These are phyloP conservation scores for Gonium pectorale DNA, from an alignment of 139 green algal genomes.

Conservation along the genomic window DNA sequence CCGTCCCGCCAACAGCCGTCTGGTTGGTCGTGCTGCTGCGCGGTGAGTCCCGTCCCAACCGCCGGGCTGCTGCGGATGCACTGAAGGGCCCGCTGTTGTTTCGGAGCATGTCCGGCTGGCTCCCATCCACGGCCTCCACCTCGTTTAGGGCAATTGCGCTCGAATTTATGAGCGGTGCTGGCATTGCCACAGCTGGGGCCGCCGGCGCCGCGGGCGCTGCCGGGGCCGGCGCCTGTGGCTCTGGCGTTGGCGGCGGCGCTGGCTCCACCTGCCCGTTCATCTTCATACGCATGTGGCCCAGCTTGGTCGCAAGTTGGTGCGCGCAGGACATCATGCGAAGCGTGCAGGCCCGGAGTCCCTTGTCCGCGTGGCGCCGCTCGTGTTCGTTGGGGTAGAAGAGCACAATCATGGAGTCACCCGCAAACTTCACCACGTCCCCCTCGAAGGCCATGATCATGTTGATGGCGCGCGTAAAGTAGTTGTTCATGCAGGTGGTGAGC, in stretches of 20 bases:
- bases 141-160: no score
- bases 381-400: constrained; percentile 68
- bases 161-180: no score
- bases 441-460: constrained; percentile 75
- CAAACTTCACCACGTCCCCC: constrained; percentile 90
- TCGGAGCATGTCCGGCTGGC: not conserved
- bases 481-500: constrained; percentile 89
- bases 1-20: not conserved
- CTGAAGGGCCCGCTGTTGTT: constrained; percentile 25
- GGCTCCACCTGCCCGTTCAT: constrained; percentile 73
- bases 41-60: not conserved
- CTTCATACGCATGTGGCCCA: constrained; percentile 80
- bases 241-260: constrained; percentile 23
- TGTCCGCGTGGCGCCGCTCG: constrained; percentile 49
- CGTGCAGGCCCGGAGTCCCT: constrained; percentile 58
- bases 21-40: constrained; percentile 32
- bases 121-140: no score
- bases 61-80: not conserved
- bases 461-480: constrained; percentile 86
- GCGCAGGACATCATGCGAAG: constrained; percentile 69
- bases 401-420: constrained; percentile 87
- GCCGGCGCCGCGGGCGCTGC: not conserved
- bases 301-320: constrained; percentile 59
- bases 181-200: no score
- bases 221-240: not conserved